Conservation (phyloP, 331 rosid genomes). For the Stylosanthes scabra region DNA sequence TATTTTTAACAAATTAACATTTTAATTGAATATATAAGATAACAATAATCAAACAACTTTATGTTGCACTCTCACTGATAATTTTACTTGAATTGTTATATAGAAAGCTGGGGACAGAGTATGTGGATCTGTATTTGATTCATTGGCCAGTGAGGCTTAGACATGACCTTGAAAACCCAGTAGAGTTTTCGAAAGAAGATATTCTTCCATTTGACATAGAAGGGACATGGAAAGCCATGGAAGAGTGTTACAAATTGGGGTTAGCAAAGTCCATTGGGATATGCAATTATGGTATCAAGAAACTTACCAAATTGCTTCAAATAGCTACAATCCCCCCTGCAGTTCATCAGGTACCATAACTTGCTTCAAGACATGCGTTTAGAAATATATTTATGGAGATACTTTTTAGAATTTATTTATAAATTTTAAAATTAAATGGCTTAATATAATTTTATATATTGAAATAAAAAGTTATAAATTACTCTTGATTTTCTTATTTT, state of each 20-base stretch:
- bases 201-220: constrained; percentile 59
- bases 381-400: too few species aligned
- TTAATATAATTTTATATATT: too few species aligned
- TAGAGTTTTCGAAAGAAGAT: constrained; percentile 44
- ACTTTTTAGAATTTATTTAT: too few species aligned
- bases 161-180: constrained; percentile 43
- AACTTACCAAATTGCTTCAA: constrained; percentile 52
- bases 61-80: not conserved
- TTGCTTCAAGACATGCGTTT: not conserved
- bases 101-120: constrained; percentile 54
- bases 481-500: too few species aligned
- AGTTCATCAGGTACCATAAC: constrained; percentile 48
- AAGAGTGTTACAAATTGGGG: constrained; percentile 54
- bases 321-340: constrained; percentile 55
- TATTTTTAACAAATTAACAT: too few species aligned
- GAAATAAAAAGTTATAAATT: too few species aligned
- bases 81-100: constrained; percentile 15
- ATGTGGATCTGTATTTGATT: constrained; percentile 63
- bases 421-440: too few species aligned
- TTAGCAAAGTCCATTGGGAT: constrained; percentile 65
- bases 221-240: constrained; percentile 69
- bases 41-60: not conserved
- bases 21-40: too few species aligned
- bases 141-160: constrained; percentile 58
- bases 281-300: constrained; percentile 54